These are phyloP conservation scores for Leptosphaerulina australis DNA, from an alignment of 2,329 filamentous ascomycete species.

Conservation along the genomic window DNA sequence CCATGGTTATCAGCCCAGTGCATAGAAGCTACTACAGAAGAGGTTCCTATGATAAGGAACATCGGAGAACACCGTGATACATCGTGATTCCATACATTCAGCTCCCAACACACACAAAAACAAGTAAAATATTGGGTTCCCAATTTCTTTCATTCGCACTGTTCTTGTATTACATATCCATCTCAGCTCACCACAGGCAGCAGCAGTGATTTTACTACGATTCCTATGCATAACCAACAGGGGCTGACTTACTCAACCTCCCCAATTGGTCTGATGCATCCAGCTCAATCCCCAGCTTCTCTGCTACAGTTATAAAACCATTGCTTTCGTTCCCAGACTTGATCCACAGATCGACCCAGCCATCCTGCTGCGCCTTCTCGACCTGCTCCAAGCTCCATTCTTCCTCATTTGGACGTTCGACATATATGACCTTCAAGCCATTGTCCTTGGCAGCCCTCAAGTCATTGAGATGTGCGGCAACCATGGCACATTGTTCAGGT, in stretches of 20 bases:
- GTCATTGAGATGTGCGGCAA: conserved; percentile 76
- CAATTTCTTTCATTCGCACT: background rate
- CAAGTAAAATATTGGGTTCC: too few species aligned
- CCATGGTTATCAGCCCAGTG: too few species aligned
- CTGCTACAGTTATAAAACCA: conserved; percentile 56
- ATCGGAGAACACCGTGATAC: too few species aligned
- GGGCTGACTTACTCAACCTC: conserved; percentile 28
- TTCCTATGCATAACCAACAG: conserved; percentile 3
- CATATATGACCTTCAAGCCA: conserved; percentile 74
- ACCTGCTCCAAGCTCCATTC: conserved; percentile 60
- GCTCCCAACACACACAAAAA: too few species aligned
- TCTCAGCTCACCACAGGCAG: background rate
- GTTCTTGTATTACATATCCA: background rate
- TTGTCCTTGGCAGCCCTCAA: conserved; percentile 67
- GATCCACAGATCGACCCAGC: conserved; percentile 66
- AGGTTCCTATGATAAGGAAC: too few species aligned
- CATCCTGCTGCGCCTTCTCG: conserved; percentile 59
- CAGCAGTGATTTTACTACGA: background rate
- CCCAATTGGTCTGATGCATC: conserved; percentile 3
- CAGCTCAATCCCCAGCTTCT: conserved; percentile 44
- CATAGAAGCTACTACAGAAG: too few species aligned
- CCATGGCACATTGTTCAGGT: conserved; percentile 71
- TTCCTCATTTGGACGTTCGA: conserved; percentile 73
- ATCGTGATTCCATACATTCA: too few species aligned
- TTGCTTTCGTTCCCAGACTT: conserved; percentile 51